A percentile compares a stretch with the other conserved stretches of the same genome.
phyloP scores from a whole-genome alignment of 192 early-diverging fungal genomes.

The Backusella tarrabulga region DNA sequence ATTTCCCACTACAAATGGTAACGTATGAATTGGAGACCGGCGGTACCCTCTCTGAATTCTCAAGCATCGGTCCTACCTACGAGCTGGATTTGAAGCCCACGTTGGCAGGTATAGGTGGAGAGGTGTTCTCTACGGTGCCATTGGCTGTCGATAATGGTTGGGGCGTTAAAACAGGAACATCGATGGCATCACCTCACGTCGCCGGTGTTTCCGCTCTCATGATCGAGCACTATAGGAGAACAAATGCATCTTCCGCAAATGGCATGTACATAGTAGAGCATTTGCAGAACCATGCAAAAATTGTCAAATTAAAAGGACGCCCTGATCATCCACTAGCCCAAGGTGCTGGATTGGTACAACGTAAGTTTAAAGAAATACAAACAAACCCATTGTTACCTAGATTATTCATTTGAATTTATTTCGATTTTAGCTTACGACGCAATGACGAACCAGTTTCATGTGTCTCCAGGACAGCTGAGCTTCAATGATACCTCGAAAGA shows the following conservation, averaged over 20 bases:
- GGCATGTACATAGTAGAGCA: background rate
- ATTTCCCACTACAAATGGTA: background rate
- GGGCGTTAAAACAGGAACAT: slow-evolving; percentile 48
- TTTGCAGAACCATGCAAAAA: background rate
- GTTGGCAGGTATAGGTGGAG: slow-evolving; percentile 49
- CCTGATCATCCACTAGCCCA: slow-evolving; percentile 38
- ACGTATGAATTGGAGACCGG: slow-evolving; percentile 25
- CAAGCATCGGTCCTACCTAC: slow-evolving; percentile 69
- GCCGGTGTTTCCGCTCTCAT: slow-evolving; percentile 49
- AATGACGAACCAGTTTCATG: slow-evolving; percentile 33
- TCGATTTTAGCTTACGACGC: slow-evolving; percentile 37
- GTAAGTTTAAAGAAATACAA: background rate
- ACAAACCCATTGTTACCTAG: background rate
- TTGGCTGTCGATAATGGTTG: slow-evolving; percentile 37
- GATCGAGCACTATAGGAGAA: slow-evolving; percentile 30
- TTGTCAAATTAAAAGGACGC: background rate
- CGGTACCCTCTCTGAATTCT: slow-evolving; percentile 69
- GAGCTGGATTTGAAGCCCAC: slow-evolving; percentile 61
- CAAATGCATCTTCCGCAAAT: slow-evolving; percentile 13
- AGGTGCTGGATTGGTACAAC: slow-evolving; percentile 56
- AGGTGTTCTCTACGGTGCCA: slow-evolving; percentile 52
- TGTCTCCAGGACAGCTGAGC: slow-evolving; percentile 47
- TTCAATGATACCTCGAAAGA: slow-evolving; percentile 48
- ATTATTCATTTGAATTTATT: background rate
- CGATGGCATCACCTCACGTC: slow-evolving; percentile 65